These are phyloP conservation scores for Hypholoma sublateritium DNA, from an alignment of 768 basidiomycete genomes.

Conservation along the genomic window DNA sequence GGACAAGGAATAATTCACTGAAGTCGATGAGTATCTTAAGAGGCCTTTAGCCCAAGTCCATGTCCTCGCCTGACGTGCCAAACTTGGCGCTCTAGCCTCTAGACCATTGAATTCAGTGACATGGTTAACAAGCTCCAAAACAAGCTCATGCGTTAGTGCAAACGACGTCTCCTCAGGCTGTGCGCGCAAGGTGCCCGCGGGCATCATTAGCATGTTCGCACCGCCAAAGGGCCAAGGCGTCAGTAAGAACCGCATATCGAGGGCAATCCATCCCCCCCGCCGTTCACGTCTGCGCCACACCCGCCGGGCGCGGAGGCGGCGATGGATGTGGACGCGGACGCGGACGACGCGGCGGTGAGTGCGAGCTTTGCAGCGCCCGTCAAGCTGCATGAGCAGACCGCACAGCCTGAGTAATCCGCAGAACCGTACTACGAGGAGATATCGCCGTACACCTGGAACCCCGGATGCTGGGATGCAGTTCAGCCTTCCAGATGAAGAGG, in stretches of 20 bases:
- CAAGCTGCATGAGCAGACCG: not conserved
- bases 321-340: not conserved
- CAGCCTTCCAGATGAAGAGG: too few species aligned
- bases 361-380: not conserved
- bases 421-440: not conserved
- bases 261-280: slow-evolving; percentile 21
- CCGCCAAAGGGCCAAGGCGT: slow-evolving; percentile 25
- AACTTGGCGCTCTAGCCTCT: slow-evolving; percentile 86
- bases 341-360: not conserved
- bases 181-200: slow-evolving; percentile 17
- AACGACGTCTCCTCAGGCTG: slow-evolving; percentile 22
- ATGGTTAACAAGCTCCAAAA: slow-evolving; percentile 59
- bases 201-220: not conserved
- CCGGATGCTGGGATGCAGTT: too few species aligned
- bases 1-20: slow-evolving; percentile 16
- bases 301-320: slow-evolving; percentile 3
- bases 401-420: not conserved
- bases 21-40: slow-evolving; percentile 13
- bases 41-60: slow-evolving; percentile 66
- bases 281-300: slow-evolving; percentile 32
- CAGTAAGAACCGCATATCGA: slow-evolving; percentile 31
- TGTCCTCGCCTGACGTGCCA: slow-evolving; percentile 87
- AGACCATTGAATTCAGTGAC: slow-evolving; percentile 75
- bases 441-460: not conserved
- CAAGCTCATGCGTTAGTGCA: slow-evolving; percentile 60